Conservation (phyloP, 257 asterid species). For the Ilex aquifolium region DNA sequence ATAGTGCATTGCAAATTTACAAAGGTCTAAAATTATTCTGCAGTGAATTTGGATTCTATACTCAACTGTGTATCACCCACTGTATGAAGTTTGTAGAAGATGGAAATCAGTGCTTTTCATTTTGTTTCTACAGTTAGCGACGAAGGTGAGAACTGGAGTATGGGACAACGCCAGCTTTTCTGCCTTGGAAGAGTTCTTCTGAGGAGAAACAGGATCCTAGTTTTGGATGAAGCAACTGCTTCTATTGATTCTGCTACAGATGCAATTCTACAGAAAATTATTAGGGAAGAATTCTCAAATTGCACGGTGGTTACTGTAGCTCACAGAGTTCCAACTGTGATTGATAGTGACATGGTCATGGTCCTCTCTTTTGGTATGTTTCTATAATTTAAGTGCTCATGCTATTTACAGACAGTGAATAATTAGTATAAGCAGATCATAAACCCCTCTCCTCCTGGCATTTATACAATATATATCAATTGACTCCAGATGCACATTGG, state of each 20-base stretch:
- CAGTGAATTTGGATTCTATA: too few species aligned
- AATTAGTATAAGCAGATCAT: not conserved
- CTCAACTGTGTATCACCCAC: too few species aligned
- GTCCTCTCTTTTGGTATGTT: slow-evolving; percentile 61
- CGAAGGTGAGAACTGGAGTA: slow-evolving; percentile 90
- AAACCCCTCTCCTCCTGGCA: too few species aligned
- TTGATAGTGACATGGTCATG: slow-evolving; percentile 81
- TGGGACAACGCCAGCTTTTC: slow-evolving; percentile 89
- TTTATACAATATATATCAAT: too few species aligned
- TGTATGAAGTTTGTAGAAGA: too few species aligned
- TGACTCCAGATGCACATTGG: too few species aligned
- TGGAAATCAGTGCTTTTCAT: not conserved
- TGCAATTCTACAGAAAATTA: slow-evolving; percentile 58
- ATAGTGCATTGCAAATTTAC: too few species aligned
- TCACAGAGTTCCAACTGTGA: slow-evolving; percentile 82
- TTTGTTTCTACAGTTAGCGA: slow-evolving; percentile 49
- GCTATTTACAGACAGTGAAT: not conserved
- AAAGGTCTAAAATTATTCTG: too few species aligned
- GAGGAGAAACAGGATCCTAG: slow-evolving; percentile 52
- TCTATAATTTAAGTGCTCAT: not conserved
- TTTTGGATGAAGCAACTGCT: slow-evolving; percentile 91
- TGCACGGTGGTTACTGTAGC: slow-evolving; percentile 75
- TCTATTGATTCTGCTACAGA: slow-evolving; percentile 83
- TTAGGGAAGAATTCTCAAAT: slow-evolving; percentile 59
- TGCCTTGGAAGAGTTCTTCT: slow-evolving; percentile 76